phyloP scores from a whole-genome alignment of 768 basidiomycete genomes.

The Sistotremastrum niveocremeum region DNA sequence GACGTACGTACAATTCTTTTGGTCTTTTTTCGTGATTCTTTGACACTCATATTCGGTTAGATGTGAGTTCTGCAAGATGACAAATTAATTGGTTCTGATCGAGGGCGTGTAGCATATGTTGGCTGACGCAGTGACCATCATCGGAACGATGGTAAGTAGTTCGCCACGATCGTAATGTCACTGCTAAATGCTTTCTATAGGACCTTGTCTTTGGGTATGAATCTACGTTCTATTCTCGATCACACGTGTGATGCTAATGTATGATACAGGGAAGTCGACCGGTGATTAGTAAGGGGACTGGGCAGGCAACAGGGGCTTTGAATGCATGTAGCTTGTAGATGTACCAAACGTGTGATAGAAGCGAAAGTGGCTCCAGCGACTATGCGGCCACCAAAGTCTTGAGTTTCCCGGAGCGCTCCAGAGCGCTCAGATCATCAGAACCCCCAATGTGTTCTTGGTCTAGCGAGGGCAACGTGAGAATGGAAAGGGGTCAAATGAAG shows the following conservation, averaged over 20 bases:
- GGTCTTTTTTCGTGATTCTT: conserved; percentile 3
- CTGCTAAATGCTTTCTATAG: conserved; percentile 16
- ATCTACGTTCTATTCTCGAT: neutral
- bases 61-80: conserved; percentile 25
- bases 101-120: conserved; percentile 57
- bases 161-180: conserved; percentile 1
- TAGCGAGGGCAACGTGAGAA: neutral
- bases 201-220: conserved; percentile 92
- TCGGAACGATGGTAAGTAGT: conserved; percentile 82
- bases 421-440: no score
- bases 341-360: no score
- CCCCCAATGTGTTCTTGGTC: conserved; percentile 14
- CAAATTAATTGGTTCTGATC: conserved; percentile 9
- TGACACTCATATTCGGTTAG: conserved; percentile 1
- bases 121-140: conserved; percentile 91
- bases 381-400: no score
- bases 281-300: conserved; percentile 12
- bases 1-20: conserved; percentile 40
- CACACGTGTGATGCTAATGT: conserved; percentile 1
- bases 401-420: no score
- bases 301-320: no score
- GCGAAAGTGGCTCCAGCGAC: no score
- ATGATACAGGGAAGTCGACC: conserved; percentile 29
- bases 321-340: no score
- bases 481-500: neutral